Conservation (phyloP, 83 land plant genomes). For the Larix sibirica region DNA sequence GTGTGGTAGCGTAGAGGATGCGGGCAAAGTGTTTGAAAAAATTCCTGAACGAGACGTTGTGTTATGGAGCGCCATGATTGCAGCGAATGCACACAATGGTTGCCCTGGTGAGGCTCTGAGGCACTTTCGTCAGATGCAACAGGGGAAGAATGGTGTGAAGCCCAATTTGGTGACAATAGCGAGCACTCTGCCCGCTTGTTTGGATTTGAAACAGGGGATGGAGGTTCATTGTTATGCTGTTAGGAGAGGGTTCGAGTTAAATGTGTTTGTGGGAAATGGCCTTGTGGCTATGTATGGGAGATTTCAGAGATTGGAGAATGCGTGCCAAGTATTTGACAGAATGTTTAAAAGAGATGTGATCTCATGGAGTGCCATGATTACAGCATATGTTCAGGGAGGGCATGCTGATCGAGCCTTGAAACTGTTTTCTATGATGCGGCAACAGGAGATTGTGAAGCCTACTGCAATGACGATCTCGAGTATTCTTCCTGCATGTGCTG, state of each 20-base stretch:
- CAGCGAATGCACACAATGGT: conserved; percentile 10
- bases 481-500: conserved; percentile 4
- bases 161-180: background rate
- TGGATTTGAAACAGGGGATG: background rate
- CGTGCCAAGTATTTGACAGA: conserved; percentile 3
- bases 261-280: background rate
- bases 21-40: conserved; percentile 9
- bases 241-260: background rate
- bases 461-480: background rate
- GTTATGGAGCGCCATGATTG: conserved; percentile 20
- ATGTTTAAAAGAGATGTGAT: conserved; percentile 26
- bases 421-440: background rate
- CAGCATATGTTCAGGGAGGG: conserved; percentile 17
- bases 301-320: background rate
- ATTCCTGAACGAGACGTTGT: conserved; percentile 13
- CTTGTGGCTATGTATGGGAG: background rate
- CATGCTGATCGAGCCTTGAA: conserved; percentile 2
- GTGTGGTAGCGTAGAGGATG: conserved; percentile 4
- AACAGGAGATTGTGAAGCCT: conserved; percentile 13
- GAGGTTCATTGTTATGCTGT: background rate
- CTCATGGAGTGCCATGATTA: conserved; percentile 48
- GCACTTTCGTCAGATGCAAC: conserved; percentile 19
- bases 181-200: background rate
- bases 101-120: conserved; percentile 21
- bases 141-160: background rate